Evolutionary conservation across 495 filamentous ascomycete genomes (phyloP).

Genomic region (Neurospora tetraspora): DNA sequence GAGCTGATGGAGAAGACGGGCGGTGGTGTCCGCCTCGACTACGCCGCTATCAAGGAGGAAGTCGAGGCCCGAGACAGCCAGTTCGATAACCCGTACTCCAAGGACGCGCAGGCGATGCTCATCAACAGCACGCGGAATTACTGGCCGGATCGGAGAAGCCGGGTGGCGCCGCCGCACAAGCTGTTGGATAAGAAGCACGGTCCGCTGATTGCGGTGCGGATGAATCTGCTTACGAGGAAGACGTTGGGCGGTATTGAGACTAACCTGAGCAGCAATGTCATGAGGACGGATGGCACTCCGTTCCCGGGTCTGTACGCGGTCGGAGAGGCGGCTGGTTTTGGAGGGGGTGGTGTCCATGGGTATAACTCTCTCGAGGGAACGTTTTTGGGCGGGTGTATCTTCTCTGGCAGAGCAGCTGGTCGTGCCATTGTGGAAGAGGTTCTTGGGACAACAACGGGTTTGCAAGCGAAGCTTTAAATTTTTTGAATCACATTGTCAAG

Average conservation of each 20-base stretch:
- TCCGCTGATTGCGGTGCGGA: slow-evolving; percentile 38
- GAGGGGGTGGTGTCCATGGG: slow-evolving; percentile 43
- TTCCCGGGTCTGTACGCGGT: slow-evolving; percentile 42
- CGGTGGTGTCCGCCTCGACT: slow-evolving; percentile 31
- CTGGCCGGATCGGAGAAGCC: slow-evolving; percentile 33
- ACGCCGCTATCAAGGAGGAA: slow-evolving; percentile 23
- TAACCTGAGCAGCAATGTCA: slow-evolving; percentile 37
- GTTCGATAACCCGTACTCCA: slow-evolving; percentile 37
- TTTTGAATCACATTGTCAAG: background rate
- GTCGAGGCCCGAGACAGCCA: slow-evolving; percentile 39
- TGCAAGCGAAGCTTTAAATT: background rate
- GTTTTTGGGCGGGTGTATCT: slow-evolving; percentile 39
- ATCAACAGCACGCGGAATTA: slow-evolving; percentile 40
- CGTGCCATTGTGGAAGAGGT: slow-evolving; percentile 32
- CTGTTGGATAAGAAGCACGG: slow-evolving; percentile 37
- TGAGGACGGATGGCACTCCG: slow-evolving; percentile 29
- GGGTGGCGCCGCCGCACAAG: slow-evolving; percentile 35
- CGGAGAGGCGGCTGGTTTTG: slow-evolving; percentile 45
- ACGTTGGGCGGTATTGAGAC: slow-evolving; percentile 45
- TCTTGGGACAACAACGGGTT: slow-evolving; percentile 6
- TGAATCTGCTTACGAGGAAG: slow-evolving; percentile 44
- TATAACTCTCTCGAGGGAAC: slow-evolving; percentile 43
- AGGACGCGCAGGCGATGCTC: slow-evolving; percentile 43
- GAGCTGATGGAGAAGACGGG: slow-evolving; percentile 25
- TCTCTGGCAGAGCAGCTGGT: slow-evolving; percentile 39